A percentile compares a stretch with the other conserved stretches of the same genome.
Conservation (phyloP, 2,329 filamentous ascomycete species). For the Emmonsia crescens region DNA sequence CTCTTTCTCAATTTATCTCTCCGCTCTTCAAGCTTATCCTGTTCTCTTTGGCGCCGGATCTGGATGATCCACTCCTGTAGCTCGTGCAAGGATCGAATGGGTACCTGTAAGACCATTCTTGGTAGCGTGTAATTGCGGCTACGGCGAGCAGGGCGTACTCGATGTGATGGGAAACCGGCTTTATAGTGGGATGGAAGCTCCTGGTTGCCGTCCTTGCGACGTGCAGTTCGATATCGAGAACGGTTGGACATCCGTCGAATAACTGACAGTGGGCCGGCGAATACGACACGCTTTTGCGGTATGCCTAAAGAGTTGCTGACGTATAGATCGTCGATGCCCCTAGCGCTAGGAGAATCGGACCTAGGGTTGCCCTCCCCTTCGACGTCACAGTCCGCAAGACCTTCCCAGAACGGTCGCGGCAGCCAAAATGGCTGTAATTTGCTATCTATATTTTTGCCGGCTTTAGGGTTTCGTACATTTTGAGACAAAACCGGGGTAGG, state of each 20-base stretch:
- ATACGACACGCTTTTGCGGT: conserved; percentile 37
- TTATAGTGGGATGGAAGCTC: conserved; percentile 13
- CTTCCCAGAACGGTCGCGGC: conserved; percentile 53
- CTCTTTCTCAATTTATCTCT: conserved; percentile 44
- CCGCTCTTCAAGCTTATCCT: conserved; percentile 41
- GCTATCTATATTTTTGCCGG: conserved; percentile 36
- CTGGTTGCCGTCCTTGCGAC: conserved; percentile 12
- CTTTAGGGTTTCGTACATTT: conserved; percentile 32
- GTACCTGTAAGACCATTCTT: conserved; percentile 36
- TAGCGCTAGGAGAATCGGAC: conserved; percentile 17
- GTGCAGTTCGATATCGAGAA: conserved; percentile 15
- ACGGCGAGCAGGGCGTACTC: conserved; percentile 6
- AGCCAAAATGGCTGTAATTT: conserved; percentile 52
- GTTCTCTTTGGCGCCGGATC: conserved; percentile 32
- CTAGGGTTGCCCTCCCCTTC: conserved; percentile 23
- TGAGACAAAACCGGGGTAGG: conserved; percentile 17
- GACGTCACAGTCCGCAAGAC: conserved; percentile 35
- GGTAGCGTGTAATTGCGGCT: conserved; percentile 23
- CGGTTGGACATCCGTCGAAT: conserved; percentile 25
- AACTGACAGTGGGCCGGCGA: conserved; percentile 30
- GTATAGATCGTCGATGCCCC: conserved; percentile 31
- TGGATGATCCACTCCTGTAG: conserved; percentile 39
- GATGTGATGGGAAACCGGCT: conserved; percentile 7
- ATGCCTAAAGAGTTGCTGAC: conserved; percentile 48
- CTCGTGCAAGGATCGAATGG: conserved; percentile 41